A percentile compares a stretch with the other conserved stretches of the same genome.
These are phyloP conservation scores for Microdochium trichocladiopsis DNA, from an alignment of 2,329 filamentous ascomycete species.

Conservation along the genomic window DNA sequence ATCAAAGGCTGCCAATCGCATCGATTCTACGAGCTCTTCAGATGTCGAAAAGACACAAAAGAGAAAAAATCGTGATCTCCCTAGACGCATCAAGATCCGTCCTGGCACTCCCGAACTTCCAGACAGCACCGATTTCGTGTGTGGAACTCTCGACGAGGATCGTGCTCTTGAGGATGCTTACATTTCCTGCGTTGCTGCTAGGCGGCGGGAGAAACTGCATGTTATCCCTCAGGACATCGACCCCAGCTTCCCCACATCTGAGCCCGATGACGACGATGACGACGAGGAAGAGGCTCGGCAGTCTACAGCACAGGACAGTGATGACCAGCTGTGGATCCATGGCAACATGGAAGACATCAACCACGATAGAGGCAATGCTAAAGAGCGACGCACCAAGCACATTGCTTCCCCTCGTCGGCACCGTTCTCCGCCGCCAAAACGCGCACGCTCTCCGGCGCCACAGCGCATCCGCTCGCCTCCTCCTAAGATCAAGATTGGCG, in stretches of 20 bases:
- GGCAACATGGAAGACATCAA: slow-evolving; percentile 63
- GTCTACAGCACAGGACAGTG: slow-evolving; percentile 40
- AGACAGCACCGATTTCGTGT: slow-evolving; percentile 98
- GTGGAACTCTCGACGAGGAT: slow-evolving; percentile 93
- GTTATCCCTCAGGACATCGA: slow-evolving; percentile 94
- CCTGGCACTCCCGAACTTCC: slow-evolving; percentile 75
- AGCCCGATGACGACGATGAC: slow-evolving; percentile 69
- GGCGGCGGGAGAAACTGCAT: slow-evolving; percentile 74
- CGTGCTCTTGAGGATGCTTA: slow-evolving; percentile 91
- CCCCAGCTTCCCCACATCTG: slow-evolving; percentile 92
- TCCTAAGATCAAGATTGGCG: slow-evolving; percentile 34
- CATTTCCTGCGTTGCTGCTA: slow-evolving; percentile 73
- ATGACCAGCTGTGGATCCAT: slow-evolving; percentile 62
- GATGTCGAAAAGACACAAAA: slow-evolving; percentile 22
- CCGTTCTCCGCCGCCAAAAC: slow-evolving; percentile 44
- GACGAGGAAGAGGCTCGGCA: background rate
- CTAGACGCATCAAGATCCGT: slow-evolving; percentile 47
- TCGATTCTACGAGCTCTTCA: slow-evolving; percentile 55
- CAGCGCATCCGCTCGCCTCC: slow-evolving; percentile 45
- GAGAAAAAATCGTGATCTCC: slow-evolving; percentile 21
- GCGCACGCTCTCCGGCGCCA: slow-evolving; percentile 41
- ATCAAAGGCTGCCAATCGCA: slow-evolving; percentile 37
- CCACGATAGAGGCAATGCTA: slow-evolving; percentile 46
- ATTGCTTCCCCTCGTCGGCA: slow-evolving; percentile 54
- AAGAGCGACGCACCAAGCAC: slow-evolving; percentile 42